phyloP scores from a whole-genome alignment of 192 early-diverging fungal species.

The Neocallimastix lanati region DNA sequence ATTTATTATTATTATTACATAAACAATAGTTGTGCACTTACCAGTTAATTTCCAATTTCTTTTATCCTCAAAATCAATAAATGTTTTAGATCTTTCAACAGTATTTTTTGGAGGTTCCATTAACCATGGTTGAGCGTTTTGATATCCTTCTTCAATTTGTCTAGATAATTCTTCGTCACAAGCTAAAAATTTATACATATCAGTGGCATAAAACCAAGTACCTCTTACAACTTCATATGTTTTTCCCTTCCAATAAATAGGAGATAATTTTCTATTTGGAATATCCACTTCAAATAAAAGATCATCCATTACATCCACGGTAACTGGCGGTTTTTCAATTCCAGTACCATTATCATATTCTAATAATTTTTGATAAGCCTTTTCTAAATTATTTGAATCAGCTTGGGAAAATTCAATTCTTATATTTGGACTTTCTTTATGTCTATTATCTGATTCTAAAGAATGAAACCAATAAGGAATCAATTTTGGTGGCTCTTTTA shows the following conservation, averaged over 20 bases:
- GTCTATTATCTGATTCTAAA: background rate
- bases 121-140: slow-evolving; percentile 17
- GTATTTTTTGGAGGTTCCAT: slow-evolving; percentile 1
- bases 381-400: background rate
- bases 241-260: slow-evolving; percentile 68
- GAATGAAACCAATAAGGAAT: background rate
- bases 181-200: slow-evolving; percentile 45
- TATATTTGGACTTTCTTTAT: background rate
- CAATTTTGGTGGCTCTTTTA: background rate
- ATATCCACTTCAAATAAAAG: background rate
- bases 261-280: background rate
- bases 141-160: slow-evolving; percentile 68
- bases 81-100: background rate
- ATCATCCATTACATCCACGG: background rate
- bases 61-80: slow-evolving; percentile 1
- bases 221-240: slow-evolving; percentile 62
- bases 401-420: background rate
- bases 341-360: background rate
- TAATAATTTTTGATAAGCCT: background rate
- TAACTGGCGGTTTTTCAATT: background rate
- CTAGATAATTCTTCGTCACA: slow-evolving; percentile 64
- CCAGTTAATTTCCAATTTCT: background rate
- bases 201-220: slow-evolving; percentile 59
- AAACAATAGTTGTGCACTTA: too few species aligned
- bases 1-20: too few species aligned